A percentile compares a stretch with the other conserved stretches of the same genome.
Evolutionary conservation across 768 basidiomycete species (phyloP).

Genomic region (Austroboletus eburneus): DNA sequence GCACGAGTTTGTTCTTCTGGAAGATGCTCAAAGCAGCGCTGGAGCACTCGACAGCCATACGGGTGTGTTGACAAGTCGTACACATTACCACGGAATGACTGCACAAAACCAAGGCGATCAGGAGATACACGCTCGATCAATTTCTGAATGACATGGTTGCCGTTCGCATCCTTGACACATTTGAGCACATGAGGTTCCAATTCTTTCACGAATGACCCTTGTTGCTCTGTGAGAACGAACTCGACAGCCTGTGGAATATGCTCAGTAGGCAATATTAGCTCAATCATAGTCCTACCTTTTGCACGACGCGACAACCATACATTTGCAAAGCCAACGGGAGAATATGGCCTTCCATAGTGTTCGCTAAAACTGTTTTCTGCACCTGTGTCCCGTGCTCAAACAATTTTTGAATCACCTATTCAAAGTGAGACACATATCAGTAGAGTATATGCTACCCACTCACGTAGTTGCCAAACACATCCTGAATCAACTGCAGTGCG

Average conservation of each 20-base stretch:
- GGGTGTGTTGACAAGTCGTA: slow-evolving; percentile 81
- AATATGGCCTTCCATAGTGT: slow-evolving; percentile 73
- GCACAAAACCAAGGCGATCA: slow-evolving; percentile 73
- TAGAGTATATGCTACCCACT: slow-evolving; percentile 23
- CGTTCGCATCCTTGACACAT: slow-evolving; percentile 88
- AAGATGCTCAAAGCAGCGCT: slow-evolving; percentile 86
- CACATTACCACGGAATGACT: slow-evolving; percentile 72
- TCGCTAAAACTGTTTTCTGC: slow-evolving; percentile 69
- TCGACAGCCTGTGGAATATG: slow-evolving; percentile 67
- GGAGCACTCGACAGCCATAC: slow-evolving; percentile 93
- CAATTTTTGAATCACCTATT: slow-evolving; percentile 87
- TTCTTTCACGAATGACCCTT: slow-evolving; percentile 69
- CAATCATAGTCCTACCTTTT: slow-evolving; percentile 57
- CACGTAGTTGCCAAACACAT: slow-evolving; percentile 97
- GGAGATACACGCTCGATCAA: slow-evolving; percentile 76
- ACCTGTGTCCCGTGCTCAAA: slow-evolving; percentile 79
- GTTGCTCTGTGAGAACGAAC: slow-evolving; percentile 72
- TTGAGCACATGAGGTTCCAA: slow-evolving; percentile 75
- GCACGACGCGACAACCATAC: slow-evolving; percentile 95
- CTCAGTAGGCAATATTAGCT: slow-evolving; percentile 3
- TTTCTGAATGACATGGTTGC: slow-evolving; percentile 95
- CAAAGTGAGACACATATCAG: slow-evolving; percentile 5
- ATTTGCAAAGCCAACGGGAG: slow-evolving; percentile 79
- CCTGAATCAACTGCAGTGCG: slow-evolving; percentile 73
- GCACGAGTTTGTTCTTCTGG: slow-evolving; percentile 61